Percentiles rank a stretch among this genome's conserved stretches.
These are phyloP conservation scores for Trypanosoma scelopori DNA, from an alignment of 208 protist species.

Conservation along the genomic window DNA sequence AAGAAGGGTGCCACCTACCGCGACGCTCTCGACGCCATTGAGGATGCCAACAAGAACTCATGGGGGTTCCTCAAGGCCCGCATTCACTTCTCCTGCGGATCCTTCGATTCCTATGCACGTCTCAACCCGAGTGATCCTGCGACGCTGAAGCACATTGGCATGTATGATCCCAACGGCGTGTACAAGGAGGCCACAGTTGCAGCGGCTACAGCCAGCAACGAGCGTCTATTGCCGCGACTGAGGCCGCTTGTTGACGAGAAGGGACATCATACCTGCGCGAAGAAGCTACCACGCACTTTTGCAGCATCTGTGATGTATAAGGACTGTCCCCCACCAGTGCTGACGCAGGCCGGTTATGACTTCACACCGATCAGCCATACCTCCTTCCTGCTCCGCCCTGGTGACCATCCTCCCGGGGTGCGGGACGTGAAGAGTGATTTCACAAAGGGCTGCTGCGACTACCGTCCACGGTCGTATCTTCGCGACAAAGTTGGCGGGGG, in stretches of 20 bases:
- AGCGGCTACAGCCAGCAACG: constrained; percentile 33
- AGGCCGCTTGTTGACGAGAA: constrained; percentile 52
- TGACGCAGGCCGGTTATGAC: constrained; percentile 81
- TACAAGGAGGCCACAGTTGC: constrained; percentile 51
- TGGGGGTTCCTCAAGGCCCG: constrained; percentile 77
- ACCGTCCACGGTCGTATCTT: constrained; percentile 73
- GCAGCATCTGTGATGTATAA: constrained; percentile 75
- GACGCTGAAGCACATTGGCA: constrained; percentile 47
- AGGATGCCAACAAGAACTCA: constrained; percentile 68
- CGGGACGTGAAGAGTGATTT: constrained; percentile 77
- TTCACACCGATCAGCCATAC: constrained; percentile 85
- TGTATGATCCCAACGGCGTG: constrained; percentile 72
- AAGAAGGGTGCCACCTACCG: constrained; percentile 61
- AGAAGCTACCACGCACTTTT: constrained; percentile 61
- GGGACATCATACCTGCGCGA: constrained; percentile 55
- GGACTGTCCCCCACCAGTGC: constrained; percentile 72
- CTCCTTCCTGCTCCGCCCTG: constrained; percentile 57
- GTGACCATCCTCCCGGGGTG: constrained; percentile 58
- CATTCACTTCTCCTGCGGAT: constrained; percentile 76
- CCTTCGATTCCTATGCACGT: constrained; percentile 68
- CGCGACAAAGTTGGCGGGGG: constrained; percentile 34
- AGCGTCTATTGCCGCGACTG: constrained; percentile 49
- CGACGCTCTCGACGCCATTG: constrained; percentile 57
- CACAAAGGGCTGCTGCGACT: constrained; percentile 68
- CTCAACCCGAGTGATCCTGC: constrained; percentile 41